Conservation (phyloP, 1,284 basidiomycete genomes). For the Anthracocystis panici-leucophaei region DNA sequence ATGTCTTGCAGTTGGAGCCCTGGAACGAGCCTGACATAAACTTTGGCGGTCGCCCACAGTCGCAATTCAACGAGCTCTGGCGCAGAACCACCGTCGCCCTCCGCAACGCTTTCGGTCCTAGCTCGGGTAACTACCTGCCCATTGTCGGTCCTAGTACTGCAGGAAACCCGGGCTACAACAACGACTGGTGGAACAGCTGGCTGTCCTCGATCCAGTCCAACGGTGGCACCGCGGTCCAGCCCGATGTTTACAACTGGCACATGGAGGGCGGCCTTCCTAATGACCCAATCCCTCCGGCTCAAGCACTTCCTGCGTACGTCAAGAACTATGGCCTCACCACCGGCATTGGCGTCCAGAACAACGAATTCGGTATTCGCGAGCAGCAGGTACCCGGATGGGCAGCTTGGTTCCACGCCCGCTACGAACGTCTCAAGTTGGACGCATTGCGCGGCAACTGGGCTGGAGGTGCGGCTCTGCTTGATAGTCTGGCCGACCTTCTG, state of each 20-base stretch:
- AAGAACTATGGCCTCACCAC: conserved; percentile 19
- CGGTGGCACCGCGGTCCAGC: conserved; percentile 15
- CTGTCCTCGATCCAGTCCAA: conserved; percentile 22
- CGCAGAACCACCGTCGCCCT: conserved; percentile 17
- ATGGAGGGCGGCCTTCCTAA: conserved; percentile 27
- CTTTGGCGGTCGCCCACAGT: conserved; percentile 17
- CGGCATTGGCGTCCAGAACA: conserved; percentile 29
- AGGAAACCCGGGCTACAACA: conserved; percentile 16
- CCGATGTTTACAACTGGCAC: conserved; percentile 33
- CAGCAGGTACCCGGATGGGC: conserved; percentile 24
- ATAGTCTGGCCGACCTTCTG: conserved; percentile 15
- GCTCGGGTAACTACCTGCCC: conserved; percentile 9
- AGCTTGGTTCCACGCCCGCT: conserved; percentile 30
- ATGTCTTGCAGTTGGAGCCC: conserved; percentile 21
- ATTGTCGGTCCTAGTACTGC: conserved; percentile 21
- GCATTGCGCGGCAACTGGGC: conserved; percentile 25
- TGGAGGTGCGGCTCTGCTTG: conserved; percentile 12
- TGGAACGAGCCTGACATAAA: conserved; percentile 32
- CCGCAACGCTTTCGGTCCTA: conserved; percentile 13
- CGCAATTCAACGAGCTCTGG: conserved; percentile 24
- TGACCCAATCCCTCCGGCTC: conserved; percentile 27
- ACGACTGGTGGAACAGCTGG: conserved; percentile 30
- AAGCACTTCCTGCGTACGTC: conserved; percentile 21
- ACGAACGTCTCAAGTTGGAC: conserved; percentile 30
- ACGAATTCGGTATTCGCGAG: conserved; percentile 23